phyloP scores from a whole-genome alignment of 2,329 filamentous ascomycete species.

The Cladophialophora yegresii region DNA sequence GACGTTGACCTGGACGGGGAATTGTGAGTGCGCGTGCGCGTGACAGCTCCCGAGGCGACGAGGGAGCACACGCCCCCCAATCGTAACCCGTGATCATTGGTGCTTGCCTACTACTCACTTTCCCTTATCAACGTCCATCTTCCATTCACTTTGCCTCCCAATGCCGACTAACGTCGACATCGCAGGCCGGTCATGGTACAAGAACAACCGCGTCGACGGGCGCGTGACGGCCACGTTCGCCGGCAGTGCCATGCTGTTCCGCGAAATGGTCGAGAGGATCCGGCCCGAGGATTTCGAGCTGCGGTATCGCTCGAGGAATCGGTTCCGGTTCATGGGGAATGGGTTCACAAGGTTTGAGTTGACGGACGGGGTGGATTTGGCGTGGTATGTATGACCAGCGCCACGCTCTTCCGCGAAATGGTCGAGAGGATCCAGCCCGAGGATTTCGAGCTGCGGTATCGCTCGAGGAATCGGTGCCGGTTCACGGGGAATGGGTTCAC shows the following conservation, averaged over 20 bases:
- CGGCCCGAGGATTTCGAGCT: slow-evolving; percentile 39
- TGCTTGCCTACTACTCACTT: too few species aligned
- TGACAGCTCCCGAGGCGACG: too few species aligned
- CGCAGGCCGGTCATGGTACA: slow-evolving; percentile 50
- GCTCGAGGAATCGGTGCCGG: slow-evolving; percentile 49
- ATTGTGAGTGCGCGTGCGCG: too few species aligned
- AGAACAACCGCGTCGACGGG: slow-evolving; percentile 48
- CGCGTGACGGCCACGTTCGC: slow-evolving; percentile 51
- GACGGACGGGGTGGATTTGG: slow-evolving; percentile 37
- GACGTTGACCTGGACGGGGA: slow-evolving; percentile 48
- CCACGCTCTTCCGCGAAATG: slow-evolving; percentile 44
- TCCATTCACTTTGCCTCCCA: too few species aligned
- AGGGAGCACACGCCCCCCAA: too few species aligned
- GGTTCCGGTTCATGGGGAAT: slow-evolving; percentile 55
- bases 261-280: slow-evolving; percentile 44
- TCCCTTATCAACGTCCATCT: too few species aligned
- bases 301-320: slow-evolving; percentile 48
- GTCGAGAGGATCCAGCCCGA: slow-evolving; percentile 41
- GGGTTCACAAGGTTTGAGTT: slow-evolving; percentile 45
- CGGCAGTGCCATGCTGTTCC: slow-evolving; percentile 47
- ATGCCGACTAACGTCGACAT: neutral
- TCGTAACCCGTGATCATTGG: too few species aligned
- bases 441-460: slow-evolving; percentile 44
- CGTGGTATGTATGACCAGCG: slow-evolving; percentile 39
- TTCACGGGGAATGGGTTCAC: slow-evolving; percentile 56